Conservation (phyloP, 2,329 filamentous ascomycete genomes). For the Calonectria honghensis region DNA sequence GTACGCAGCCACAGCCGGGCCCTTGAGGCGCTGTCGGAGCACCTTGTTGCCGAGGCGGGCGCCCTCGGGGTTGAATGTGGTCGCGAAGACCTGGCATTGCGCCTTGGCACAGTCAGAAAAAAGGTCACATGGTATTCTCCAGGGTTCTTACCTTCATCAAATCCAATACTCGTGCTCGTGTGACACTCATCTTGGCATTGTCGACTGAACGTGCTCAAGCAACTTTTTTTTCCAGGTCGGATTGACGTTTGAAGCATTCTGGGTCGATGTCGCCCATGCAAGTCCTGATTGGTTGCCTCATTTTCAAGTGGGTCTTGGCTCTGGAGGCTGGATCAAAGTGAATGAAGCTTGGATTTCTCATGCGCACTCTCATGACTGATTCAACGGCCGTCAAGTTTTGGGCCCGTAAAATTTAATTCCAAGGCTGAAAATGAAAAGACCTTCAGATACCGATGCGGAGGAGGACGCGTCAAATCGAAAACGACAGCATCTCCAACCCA, state of each 20-base stretch:
- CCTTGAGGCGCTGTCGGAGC: conserved; percentile 89
- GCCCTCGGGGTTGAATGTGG: conserved; percentile 90
- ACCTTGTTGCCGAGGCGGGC: conserved; percentile 93
- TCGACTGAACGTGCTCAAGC: conserved; percentile 48
- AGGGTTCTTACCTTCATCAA: conserved; percentile 81
- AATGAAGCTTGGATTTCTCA: conserved; percentile 37
- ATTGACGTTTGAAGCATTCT: conserved; percentile 53
- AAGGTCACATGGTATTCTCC: neutral
- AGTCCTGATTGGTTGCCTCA: conserved; percentile 47
- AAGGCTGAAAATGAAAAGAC: conserved; percentile 44
- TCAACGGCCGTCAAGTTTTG: neutral
- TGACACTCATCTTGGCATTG: conserved; percentile 75
- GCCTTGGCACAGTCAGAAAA: conserved; percentile 71
- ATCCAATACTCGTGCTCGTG: conserved; percentile 78
- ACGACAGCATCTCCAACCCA: conserved; percentile 43
- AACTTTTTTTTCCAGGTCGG: conserved; percentile 56
- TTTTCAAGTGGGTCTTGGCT: conserved; percentile 27
- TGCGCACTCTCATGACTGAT: neutral
- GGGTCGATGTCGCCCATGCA: conserved; percentile 44
- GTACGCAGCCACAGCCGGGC: conserved; percentile 89
- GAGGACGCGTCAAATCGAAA: conserved; percentile 44
- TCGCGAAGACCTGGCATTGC: conserved; percentile 94
- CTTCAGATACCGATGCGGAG: conserved; percentile 26
- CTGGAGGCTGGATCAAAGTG: conserved; percentile 10
- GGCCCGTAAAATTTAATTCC: neutral